A percentile compares a stretch with the other conserved stretches of the same genome.
Evolutionary conservation across 257 asterid species (phyloP).

Genomic region (Solanum rostratum): DNA sequence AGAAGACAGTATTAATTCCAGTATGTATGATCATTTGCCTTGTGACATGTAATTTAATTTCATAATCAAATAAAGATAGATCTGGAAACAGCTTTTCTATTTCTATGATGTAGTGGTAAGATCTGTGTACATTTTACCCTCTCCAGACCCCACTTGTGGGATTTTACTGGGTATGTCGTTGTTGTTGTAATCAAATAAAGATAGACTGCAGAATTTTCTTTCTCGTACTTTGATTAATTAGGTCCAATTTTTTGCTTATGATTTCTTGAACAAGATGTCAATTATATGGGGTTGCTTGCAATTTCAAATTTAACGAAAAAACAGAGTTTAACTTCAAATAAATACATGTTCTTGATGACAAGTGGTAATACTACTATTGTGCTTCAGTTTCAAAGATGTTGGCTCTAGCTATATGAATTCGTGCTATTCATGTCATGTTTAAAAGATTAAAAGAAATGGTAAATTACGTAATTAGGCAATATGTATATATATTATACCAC

Average conservation of each 20-base stretch:
- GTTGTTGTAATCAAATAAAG: neutral
- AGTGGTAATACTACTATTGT: neutral
- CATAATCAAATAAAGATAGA: neutral
- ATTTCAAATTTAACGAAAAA: neutral
- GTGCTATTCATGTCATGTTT: neutral
- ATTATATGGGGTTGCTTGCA: neutral
- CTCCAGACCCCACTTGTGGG: no score
- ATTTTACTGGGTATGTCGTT: no score
- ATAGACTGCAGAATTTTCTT: neutral
- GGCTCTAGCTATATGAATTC: neutral
- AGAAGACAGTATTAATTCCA: no score
- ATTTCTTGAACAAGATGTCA: neutral
- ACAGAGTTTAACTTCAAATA: neutral
- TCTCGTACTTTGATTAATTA: neutral
- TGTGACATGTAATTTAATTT: neutral
- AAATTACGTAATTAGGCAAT: no score
- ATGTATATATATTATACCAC: no score
- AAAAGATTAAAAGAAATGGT: neutral
- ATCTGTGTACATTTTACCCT: no score
- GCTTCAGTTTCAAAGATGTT: neutral
- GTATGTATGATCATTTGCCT: neutral
- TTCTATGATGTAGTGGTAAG: no score
- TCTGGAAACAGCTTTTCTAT: no score
- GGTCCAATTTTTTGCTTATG: neutral
- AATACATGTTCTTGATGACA: no score